A percentile compares a stretch with the other conserved stretches of the same genome.
Conservation (phyloP, 2,329 filamentous ascomycete species). For the Penicillium capsulatum region DNA sequence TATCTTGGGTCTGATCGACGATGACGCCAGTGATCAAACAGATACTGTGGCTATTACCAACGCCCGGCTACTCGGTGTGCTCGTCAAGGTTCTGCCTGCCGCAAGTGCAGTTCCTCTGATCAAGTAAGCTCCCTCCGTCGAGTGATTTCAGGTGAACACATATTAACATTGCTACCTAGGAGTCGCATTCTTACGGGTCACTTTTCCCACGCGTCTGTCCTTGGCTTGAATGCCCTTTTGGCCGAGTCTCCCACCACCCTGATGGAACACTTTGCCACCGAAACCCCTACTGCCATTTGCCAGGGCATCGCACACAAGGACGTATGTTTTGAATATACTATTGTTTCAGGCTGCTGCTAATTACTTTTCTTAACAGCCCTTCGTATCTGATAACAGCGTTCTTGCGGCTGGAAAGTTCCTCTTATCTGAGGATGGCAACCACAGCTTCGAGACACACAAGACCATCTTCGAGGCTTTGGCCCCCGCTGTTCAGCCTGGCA, state of each 20-base stretch:
- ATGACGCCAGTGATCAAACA: conserved; percentile 67
- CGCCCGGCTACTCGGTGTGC: conserved; percentile 79
- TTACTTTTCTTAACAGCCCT: conserved; percentile 52
- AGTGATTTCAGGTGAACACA: not conserved
- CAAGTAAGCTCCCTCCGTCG: conserved; percentile 42
- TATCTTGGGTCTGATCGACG: conserved; percentile 85
- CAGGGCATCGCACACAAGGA: conserved; percentile 73
- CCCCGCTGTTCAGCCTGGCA: conserved; percentile 69
- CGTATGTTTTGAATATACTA: conserved; percentile 49
- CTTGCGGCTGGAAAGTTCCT: conserved; percentile 89
- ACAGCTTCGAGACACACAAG: conserved; percentile 70
- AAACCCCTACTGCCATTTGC: conserved; percentile 71
- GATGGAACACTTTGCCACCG: conserved; percentile 64
- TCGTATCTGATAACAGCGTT: conserved; percentile 81
- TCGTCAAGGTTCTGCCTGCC: conserved; percentile 77
- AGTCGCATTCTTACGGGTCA: conserved; percentile 74
- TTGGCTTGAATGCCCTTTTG: conserved; percentile 84
- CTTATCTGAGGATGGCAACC: conserved; percentile 57
- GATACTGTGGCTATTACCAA: conserved; percentile 80
- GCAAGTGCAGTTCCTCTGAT: conserved; percentile 62
- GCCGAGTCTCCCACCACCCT: conserved; percentile 72
- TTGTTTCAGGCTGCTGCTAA: not conserved
- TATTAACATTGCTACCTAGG: conserved; percentile 50
- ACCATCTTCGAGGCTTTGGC: conserved; percentile 75
- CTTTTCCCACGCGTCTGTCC: conserved; percentile 71